Conservation (phyloP, 148 eudicot genomes). For the Spergularia bocconei region DNA sequence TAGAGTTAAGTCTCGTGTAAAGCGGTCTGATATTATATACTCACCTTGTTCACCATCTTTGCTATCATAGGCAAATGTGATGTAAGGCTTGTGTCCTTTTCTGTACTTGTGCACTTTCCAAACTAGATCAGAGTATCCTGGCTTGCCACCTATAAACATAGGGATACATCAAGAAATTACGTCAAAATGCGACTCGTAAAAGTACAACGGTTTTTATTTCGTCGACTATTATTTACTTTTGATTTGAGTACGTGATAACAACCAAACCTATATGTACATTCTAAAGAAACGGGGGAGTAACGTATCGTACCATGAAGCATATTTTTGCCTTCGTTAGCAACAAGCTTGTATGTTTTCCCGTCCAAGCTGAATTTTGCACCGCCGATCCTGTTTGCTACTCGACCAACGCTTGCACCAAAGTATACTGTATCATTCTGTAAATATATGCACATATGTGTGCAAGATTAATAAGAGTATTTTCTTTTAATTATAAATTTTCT, state of each 20-base stretch:
- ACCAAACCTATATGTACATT: background rate
- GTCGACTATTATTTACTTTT: background rate
- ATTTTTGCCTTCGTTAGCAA: conserved; percentile 61
- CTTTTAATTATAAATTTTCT: no score
- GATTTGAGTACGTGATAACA: background rate
- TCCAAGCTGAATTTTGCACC: conserved; percentile 54
- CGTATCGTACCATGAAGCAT: conserved; percentile 61
- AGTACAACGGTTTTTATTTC: background rate
- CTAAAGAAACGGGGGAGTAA: background rate
- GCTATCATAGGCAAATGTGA: conserved; percentile 36
- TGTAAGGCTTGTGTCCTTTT: conserved; percentile 23
- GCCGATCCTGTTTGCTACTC: conserved; percentile 73
- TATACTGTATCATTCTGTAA: conserved; percentile 56
- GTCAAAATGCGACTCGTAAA: background rate
- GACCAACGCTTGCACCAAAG: conserved; percentile 69
- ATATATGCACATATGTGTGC: background rate
- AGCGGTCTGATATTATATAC: background rate
- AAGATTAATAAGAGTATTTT: no score
- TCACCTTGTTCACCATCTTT: conserved; percentile 33
- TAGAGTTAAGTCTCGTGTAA: no score
- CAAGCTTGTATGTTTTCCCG: conserved; percentile 44
- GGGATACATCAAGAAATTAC: background rate
- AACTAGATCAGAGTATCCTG: conserved; percentile 43
- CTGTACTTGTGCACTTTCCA: conserved; percentile 27
- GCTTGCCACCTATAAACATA: conserved; percentile 47